Conservation (phyloP, 768 basidiomycete species). For the Suillus subalutaceus region DNA sequence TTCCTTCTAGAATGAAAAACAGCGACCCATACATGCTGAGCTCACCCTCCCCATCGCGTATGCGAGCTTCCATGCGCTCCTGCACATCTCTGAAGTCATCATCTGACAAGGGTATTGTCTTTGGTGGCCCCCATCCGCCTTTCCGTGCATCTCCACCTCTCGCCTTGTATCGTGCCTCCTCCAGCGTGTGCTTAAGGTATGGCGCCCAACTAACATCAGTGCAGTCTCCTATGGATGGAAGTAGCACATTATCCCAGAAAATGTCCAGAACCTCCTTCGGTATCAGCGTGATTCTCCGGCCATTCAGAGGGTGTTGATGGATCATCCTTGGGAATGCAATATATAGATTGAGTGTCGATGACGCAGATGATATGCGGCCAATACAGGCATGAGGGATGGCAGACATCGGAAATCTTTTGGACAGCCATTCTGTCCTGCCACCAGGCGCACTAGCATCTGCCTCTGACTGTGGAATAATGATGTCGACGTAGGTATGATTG, state of each 20-base stretch:
- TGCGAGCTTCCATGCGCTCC: rapidly evolving
- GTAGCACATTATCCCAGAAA: not conserved
- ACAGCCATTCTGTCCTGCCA: not conserved
- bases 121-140: not conserved
- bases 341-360: not conserved
- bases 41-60: not conserved
- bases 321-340: too few species aligned
- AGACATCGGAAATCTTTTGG: not conserved
- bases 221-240: not conserved
- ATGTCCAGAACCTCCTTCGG: not conserved
- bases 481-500: not conserved
- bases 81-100: not conserved
- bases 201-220: not conserved
- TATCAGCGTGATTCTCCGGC: not conserved
- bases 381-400: not conserved
- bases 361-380: not conserved
- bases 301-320: not conserved
- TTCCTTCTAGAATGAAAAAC: not conserved
- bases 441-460: not conserved
- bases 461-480: not conserved
- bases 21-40: not conserved
- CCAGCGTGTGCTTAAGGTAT: not conserved
- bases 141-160: not conserved
- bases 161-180: not conserved
- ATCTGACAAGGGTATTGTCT: not conserved